phyloP scores from a whole-genome alignment of 73 alveolate genomes.

The Tetrahymena malaccensis region DNA sequence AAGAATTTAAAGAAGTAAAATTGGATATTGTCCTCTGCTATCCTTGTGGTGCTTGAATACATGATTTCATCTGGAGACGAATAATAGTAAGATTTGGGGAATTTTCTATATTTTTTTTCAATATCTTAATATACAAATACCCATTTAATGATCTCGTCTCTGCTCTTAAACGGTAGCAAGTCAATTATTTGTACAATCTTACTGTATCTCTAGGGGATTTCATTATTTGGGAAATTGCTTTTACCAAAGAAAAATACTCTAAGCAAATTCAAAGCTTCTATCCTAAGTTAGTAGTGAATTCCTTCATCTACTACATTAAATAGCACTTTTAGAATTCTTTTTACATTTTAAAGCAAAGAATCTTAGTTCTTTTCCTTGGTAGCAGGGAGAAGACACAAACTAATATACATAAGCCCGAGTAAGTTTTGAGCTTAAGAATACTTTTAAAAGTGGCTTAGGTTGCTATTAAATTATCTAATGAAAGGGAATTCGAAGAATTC shows the following conservation, averaged over 20 bases:
- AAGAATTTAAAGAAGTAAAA: not conserved
- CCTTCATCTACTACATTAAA: not conserved
- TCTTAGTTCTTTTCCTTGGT: not conserved
- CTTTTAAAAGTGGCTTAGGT: not conserved
- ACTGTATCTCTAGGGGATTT: not conserved
- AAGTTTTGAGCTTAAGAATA: not conserved
- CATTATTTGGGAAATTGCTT: not conserved
- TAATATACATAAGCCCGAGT: not conserved
- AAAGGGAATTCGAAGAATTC: not conserved
- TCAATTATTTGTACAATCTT: not conserved
- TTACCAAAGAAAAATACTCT: not conserved
- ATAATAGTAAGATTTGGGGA: not conserved
- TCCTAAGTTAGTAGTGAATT: not conserved
- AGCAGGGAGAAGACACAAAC: not conserved
- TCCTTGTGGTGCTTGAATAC: not conserved
- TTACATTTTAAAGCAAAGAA: not conserved
- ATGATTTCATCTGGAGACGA: not conserved
- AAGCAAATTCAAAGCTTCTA: not conserved
- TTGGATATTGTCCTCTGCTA: not conserved
- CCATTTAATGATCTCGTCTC: not conserved
- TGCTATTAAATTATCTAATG: not conserved
- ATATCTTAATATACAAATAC: not conserved
- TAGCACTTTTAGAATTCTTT: not conserved
- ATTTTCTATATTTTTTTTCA: not conserved
- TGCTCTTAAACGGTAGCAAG: not conserved